These are phyloP conservation scores for Cicer cuneatum DNA, from an alignment of 306 rosid species.

Conservation along the genomic window DNA sequence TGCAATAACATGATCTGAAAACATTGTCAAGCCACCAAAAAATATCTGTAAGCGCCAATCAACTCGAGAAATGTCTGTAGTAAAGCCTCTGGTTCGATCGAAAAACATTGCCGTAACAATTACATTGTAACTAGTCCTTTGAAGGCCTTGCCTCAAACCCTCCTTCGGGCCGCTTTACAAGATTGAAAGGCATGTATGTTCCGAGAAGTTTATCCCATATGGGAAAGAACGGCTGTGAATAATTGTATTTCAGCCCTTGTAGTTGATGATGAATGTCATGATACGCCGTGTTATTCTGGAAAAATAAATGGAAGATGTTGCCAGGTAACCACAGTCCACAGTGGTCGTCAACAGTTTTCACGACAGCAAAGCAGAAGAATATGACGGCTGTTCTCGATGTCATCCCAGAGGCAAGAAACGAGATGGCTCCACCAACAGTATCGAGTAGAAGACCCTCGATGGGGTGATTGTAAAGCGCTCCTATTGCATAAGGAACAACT, in stretches of 20 bases:
- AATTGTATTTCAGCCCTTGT: slow-evolving; percentile 80
- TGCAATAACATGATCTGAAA: slow-evolving; percentile 46
- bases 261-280: slow-evolving; percentile 95
- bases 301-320: slow-evolving; percentile 72
- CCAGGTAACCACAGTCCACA: slow-evolving; percentile 93
- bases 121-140: slow-evolving; percentile 53
- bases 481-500: slow-evolving; percentile 86
- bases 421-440: slow-evolving; percentile 83
- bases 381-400: slow-evolving; percentile 77
- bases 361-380: slow-evolving; percentile 82
- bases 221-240: slow-evolving; percentile 90
- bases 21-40: slow-evolving; percentile 41
- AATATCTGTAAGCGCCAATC: slow-evolving; percentile 46
- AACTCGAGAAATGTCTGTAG: slow-evolving; percentile 47
- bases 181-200: slow-evolving; percentile 80
- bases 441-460: slow-evolving; percentile 89
- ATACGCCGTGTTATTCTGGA: slow-evolving; percentile 89
- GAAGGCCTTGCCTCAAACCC: slow-evolving; percentile 71
- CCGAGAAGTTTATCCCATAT: slow-evolving; percentile 85
- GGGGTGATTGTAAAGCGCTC: slow-evolving; percentile 92
- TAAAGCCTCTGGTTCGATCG: slow-evolving; percentile 42
- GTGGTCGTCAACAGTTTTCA: slow-evolving; percentile 88
- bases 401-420: slow-evolving; percentile 81
- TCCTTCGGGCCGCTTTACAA: slow-evolving; percentile 71
- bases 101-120: slow-evolving; percentile 32